Evolutionary conservation across 352 stramenopile species (phyloP), one percentile per base, ranked within the genome.

Genomic region (Hyphochytrium catenoides): DNA sequence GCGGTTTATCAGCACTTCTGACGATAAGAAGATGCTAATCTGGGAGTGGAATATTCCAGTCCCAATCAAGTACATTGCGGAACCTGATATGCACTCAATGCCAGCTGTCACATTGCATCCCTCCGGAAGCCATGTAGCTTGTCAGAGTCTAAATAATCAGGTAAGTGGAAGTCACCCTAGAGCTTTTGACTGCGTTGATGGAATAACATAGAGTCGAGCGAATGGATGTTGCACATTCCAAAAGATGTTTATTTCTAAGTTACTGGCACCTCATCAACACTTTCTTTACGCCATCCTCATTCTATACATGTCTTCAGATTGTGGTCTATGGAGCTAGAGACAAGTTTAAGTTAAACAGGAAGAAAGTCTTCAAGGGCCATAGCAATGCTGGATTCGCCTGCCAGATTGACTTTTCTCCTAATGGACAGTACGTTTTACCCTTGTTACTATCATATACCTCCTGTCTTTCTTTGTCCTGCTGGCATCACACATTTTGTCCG

Each of bases 31-130:
- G 54, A 73, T 98, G 15, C 50, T 96, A 16, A 76, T 95, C 16
- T 97, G 88, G 88, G 88, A 97, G 54, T 95, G 78, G 62, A 83
- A 86, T 47, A 88, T 91, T 33, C 88, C 89, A 2, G 90, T 98
- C 22, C 92, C 91, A 0, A 94, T 98, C 47, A 98, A 97, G 57
- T 97, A 98, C 56, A 97, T 98, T 39, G 84, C 73, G 1, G 91
- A 98, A 59, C 88, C 90, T 11, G 75, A 81, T 20, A 98, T 98
- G 91, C 87, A 98, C 56, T 93, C 84, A 24, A 98, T 99, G 74
- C 91, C 91, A 0, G 75, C 83, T 2, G 70, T 96, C 27, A 77
- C 79, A 12, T 53, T 95, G 43, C 85, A 96, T 43, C 90, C 92
- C 0, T 83, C 59, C 12, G 62, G 78, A 20, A 55, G 63, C 4